A percentile compares a stretch with the other conserved stretches of the same genome.
These are phyloP conservation scores for Fomitopsis schrenkii DNA, from an alignment of 1,284 basidiomycete genomes.

Conservation along the genomic window DNA sequence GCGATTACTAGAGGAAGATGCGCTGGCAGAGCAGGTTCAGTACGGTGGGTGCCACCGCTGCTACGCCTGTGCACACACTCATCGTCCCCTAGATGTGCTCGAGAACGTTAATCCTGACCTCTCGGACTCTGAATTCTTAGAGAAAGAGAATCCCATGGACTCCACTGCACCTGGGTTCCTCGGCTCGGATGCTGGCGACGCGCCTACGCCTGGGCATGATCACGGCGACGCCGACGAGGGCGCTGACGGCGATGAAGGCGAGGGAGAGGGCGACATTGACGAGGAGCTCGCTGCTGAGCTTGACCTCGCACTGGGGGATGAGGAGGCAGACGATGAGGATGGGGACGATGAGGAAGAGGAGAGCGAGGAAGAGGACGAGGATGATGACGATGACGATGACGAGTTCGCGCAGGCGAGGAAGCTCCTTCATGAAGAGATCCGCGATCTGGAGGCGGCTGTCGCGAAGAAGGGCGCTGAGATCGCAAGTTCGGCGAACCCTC, in stretches of 20 bases:
- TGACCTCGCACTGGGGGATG: constrained; percentile 61
- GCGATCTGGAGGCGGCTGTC: constrained; percentile 85
- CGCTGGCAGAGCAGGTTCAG: constrained; percentile 74
- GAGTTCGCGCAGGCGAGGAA: constrained; percentile 67
- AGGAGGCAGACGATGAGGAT: constrained; percentile 45
- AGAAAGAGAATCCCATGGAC: constrained; percentile 59
- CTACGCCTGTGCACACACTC: background rate
- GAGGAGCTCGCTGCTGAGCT: constrained; percentile 75
- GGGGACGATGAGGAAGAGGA: constrained; percentile 70
- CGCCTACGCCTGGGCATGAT: constrained; percentile 48
- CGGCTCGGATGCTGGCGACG: constrained; percentile 61
- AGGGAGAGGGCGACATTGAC: constrained; percentile 74
- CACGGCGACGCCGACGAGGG: constrained; percentile 57
- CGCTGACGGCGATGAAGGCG: constrained; percentile 54
- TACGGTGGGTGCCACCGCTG: constrained; percentile 48
- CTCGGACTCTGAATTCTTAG: constrained; percentile 84
- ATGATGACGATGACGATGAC: constrained; percentile 67
- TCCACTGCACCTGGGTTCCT: constrained; percentile 56
- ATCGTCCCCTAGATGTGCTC: constrained; percentile 54
- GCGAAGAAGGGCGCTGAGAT: constrained; percentile 85
- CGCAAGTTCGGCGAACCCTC: constrained; percentile 82
- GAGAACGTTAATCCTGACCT: constrained; percentile 84
- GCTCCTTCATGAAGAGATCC: constrained; percentile 84
- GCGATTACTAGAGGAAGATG: constrained; percentile 83
- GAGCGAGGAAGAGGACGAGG: constrained; percentile 66